Evolutionary conservation across 331 rosid genomes (phyloP).

Genomic region (Quercus phellos): DNA sequence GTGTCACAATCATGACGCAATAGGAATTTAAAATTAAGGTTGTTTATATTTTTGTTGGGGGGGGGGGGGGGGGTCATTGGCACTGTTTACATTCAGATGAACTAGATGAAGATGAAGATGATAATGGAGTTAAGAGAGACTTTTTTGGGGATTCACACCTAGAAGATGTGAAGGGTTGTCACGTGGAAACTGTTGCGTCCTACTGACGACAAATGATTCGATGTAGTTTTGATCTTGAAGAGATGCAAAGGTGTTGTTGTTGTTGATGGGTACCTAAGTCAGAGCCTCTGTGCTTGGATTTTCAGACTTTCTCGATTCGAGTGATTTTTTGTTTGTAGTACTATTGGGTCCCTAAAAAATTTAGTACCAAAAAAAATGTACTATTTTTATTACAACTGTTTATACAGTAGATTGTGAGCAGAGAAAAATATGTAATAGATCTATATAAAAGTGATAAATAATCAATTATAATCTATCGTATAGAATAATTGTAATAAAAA

Average conservation of each 20-base stretch:
- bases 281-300: not conserved
- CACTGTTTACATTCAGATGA: not conserved
- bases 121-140: not conserved
- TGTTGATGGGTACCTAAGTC: not conserved
- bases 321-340: too few relatives aligned
- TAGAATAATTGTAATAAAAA: too few relatives aligned
- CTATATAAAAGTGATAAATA: too few relatives aligned
- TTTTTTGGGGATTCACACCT: not conserved
- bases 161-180: not conserved
- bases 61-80: too few relatives aligned
- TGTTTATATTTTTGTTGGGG: too few relatives aligned
- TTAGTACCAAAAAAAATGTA: too few relatives aligned
- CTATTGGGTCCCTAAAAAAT: too few relatives aligned
- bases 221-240: not conserved
- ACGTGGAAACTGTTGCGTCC: not conserved
- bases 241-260: too few relatives aligned
- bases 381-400: too few relatives aligned
- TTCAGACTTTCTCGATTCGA: too few relatives aligned
- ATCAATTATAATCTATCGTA: too few relatives aligned
- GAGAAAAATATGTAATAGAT: rapidly evolving
- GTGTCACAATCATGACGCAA: constrained; percentile 6
- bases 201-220: constrained; percentile 16
- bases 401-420: rapidly evolving
- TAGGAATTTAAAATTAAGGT: not conserved
- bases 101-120: not conserved